Evolutionary conservation across 768 basidiomycete species (phyloP).

Genomic region (Tulasnella sp.): DNA sequence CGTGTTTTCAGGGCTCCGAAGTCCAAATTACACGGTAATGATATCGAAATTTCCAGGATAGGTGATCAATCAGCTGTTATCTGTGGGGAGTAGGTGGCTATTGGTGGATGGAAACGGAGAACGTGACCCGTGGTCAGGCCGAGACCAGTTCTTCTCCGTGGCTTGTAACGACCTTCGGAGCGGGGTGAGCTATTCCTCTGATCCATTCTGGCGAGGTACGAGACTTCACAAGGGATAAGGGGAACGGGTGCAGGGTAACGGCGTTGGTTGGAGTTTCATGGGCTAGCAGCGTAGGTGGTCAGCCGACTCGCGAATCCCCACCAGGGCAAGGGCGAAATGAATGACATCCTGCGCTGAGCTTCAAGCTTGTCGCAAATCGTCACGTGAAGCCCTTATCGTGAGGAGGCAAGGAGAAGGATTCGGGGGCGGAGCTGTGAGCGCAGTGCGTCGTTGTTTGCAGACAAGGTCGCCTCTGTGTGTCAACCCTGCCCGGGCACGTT

Average conservation of each 20-base stretch:
- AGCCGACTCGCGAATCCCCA: not conserved
- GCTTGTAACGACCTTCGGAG: not conserved
- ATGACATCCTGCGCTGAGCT: not conserved
- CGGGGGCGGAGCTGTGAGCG: not conserved
- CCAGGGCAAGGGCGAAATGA: not conserved
- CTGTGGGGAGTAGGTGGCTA: not conserved
- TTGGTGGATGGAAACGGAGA: not conserved
- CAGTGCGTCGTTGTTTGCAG: not conserved
- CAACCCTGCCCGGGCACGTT: not conserved
- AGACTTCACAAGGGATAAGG: not conserved
- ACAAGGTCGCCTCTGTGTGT: not conserved
- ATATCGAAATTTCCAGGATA: not conserved
- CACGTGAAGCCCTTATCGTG: not conserved
- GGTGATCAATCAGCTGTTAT: constrained; percentile 3
- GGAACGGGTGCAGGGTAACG: not conserved
- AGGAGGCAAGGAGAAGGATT: not conserved
- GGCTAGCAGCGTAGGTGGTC: not conserved
- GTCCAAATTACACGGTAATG: constrained; percentile 10
- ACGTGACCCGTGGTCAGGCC: not conserved
- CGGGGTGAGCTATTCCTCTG: not conserved
- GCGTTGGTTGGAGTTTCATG: not conserved
- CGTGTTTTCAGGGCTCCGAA: constrained; percentile 13
- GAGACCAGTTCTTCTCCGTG: not conserved
- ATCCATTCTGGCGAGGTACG: not conserved
- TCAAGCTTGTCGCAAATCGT: not conserved